Evolutionary conservation across 2,329 filamentous ascomycete species (phyloP).

Genomic region (Diplodia intermedia): DNA sequence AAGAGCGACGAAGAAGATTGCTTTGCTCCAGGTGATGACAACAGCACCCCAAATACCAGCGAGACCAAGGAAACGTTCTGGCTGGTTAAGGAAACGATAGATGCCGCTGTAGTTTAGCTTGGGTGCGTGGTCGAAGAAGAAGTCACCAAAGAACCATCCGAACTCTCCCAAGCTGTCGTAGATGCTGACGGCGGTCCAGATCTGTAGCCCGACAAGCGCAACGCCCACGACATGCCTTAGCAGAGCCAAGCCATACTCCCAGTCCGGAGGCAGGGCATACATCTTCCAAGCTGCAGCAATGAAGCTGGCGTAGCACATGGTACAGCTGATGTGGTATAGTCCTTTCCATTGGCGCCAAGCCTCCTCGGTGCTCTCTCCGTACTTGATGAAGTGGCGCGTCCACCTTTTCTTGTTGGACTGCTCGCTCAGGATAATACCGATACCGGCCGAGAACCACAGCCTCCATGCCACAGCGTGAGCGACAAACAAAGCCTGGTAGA

Average conservation of each 20-base stretch:
- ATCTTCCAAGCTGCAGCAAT: constrained; percentile 94
- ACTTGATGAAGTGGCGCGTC: constrained; percentile 98
- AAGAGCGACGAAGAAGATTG: constrained; percentile 86
- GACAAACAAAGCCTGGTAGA: constrained; percentile 81
- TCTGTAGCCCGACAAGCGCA: constrained; percentile 80
- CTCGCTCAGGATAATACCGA: constrained; percentile 81
- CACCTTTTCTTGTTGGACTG: constrained; percentile 93
- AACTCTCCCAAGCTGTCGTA: constrained; percentile 97
- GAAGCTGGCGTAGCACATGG: constrained; percentile 87
- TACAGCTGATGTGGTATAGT: constrained; percentile 90
- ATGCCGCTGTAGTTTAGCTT: constrained; percentile 97
- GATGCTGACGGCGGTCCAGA: constrained; percentile 92
- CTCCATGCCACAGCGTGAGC: constrained; percentile 82
- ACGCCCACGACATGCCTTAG: constrained; percentile 86
- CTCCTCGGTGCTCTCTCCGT: constrained; percentile 85
- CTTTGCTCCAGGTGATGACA: constrained; percentile 86
- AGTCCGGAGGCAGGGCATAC: constrained; percentile 85
- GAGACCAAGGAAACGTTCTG: constrained; percentile 89
- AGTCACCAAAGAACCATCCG: constrained; percentile 98
- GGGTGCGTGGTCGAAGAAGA: constrained; percentile 89
- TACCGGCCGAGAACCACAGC: constrained; percentile 87
- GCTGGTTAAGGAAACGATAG: constrained; percentile 97
- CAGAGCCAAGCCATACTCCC: constrained; percentile 83
- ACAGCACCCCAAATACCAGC: constrained; percentile 96
- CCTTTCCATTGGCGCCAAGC: constrained; percentile 99